Conservation (phyloP, 1,284 basidiomycete species). For the Ganoderma sinense region DNA sequence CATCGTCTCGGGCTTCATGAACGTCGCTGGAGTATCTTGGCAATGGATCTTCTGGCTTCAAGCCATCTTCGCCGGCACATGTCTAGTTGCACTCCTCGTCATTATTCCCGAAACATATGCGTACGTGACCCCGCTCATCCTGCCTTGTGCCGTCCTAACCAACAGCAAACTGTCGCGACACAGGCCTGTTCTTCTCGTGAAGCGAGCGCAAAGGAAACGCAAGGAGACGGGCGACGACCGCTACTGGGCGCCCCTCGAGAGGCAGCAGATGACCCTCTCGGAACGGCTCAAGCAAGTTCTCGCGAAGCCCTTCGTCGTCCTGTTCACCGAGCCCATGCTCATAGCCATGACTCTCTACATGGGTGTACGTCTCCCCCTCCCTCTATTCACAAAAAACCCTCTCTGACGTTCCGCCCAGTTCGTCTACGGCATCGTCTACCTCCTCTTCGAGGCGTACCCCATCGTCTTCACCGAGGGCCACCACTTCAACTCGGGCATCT, state of each 20-base stretch:
- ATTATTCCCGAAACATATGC: conserved; percentile 80
- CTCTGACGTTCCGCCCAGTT: conserved; percentile 35
- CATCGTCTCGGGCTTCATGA: conserved; percentile 66
- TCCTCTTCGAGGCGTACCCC: conserved; percentile 47
- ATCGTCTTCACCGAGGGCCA: conserved; percentile 44
- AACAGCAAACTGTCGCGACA: neutral
- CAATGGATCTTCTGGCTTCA: conserved; percentile 83
- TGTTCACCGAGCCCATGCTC: conserved; percentile 55
- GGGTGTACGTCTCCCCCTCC: conserved; percentile 37
- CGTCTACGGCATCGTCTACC: conserved; percentile 54
- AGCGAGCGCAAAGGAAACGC: conserved; percentile 41
- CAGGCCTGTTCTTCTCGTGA: conserved; percentile 56
- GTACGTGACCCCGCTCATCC: conserved; percentile 46
- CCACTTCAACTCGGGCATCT: conserved; percentile 47
- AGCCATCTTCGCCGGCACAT: conserved; percentile 66
- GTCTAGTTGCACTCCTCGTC: conserved; percentile 62
- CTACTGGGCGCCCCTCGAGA: conserved; percentile 55
- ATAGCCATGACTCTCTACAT: conserved; percentile 56
- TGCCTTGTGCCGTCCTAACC: neutral
- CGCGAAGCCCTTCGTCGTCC: conserved; percentile 49
- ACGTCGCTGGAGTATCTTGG: conserved; percentile 60
- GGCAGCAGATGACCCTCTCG: conserved; percentile 41
- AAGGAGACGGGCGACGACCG: conserved; percentile 61
- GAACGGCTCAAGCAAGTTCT: conserved; percentile 43
- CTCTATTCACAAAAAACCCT: neutral